These are phyloP conservation scores for Pseudogymnoascus sp. DNA, from an alignment of 2,329 filamentous ascomycete species.

Conservation along the genomic window DNA sequence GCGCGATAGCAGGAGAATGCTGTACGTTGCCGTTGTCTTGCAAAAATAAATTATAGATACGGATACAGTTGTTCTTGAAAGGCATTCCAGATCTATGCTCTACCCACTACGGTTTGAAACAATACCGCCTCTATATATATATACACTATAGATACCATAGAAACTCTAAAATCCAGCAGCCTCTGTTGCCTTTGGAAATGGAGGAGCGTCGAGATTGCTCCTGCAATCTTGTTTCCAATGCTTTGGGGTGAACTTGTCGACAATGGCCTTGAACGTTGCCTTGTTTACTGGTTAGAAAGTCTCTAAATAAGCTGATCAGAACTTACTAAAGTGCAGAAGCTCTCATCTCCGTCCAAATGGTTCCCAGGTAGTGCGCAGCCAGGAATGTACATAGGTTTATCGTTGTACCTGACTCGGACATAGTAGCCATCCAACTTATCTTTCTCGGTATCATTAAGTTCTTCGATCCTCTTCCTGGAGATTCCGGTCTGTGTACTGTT, in stretches of 20 bases:
- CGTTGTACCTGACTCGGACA: slow-evolving; percentile 87
- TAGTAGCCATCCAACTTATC: slow-evolving; percentile 66
- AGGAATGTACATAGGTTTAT: slow-evolving; percentile 70
- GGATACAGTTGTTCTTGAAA: background rate
- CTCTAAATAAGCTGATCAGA: background rate
- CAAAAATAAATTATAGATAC: background rate
- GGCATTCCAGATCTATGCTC: background rate
- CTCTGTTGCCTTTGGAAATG: slow-evolving; percentile 26
- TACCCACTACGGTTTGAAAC: background rate
- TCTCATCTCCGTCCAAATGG: slow-evolving; percentile 78
- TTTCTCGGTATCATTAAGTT: slow-evolving; percentile 51
- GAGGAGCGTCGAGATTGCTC: slow-evolving; percentile 42
- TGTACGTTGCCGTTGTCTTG: background rate
- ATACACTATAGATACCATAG: background rate
- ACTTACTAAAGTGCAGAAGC: slow-evolving; percentile 79
- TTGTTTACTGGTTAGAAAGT: slow-evolving; percentile 26
- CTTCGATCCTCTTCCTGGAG: slow-evolving; percentile 50
- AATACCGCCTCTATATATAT: background rate
- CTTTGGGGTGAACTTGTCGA: slow-evolving; percentile 79
- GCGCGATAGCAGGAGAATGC: background rate
- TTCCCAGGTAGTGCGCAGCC: slow-evolving; percentile 71
- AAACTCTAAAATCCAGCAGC: slow-evolving; percentile 26
- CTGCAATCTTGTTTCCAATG: slow-evolving; percentile 65
- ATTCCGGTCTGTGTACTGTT: slow-evolving; percentile 38
- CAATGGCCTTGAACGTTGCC: slow-evolving; percentile 85